These are phyloP conservation scores for Amanita rubescens DNA, from an alignment of 768 basidiomycete genomes.

Conservation along the genomic window DNA sequence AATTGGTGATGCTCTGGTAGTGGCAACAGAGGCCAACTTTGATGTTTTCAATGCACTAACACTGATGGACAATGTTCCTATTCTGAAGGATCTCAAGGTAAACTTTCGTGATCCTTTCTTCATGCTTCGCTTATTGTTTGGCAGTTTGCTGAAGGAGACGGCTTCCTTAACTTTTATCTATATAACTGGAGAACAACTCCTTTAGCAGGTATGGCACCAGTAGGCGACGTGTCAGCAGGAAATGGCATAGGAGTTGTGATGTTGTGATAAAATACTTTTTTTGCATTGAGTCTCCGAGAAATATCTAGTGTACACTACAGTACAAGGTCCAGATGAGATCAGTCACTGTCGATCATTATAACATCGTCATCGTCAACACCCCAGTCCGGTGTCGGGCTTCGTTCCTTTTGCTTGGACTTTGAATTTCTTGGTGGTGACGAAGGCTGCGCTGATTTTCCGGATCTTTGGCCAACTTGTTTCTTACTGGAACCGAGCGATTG, in stretches of 20 bases:
- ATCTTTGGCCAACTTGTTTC: conserved; percentile 34
- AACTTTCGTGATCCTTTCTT: conserved; percentile 11
- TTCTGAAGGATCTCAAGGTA: conserved; percentile 82
- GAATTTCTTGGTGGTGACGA: conserved; percentile 32
- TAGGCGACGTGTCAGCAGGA: conserved; percentile 52
- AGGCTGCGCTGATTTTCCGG: conserved; percentile 48
- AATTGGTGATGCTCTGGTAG: conserved; percentile 70
- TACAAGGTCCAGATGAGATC: conserved; percentile 10
- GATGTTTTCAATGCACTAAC: conserved; percentile 97
- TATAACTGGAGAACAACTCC: conserved; percentile 92
- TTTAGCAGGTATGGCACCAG: conserved; percentile 60
- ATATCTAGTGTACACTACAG: conserved; percentile 6
- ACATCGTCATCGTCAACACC: conserved; percentile 81
- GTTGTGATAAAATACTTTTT: conserved; percentile 42
- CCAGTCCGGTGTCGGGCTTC: conserved; percentile 74
- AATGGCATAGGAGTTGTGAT: conserved; percentile 90
- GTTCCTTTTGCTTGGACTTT: conserved; percentile 33
- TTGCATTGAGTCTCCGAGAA: conserved; percentile 3
- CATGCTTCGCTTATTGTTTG: conserved; percentile 5
- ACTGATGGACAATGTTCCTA: conserved; percentile 84
- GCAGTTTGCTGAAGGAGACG: conserved; percentile 91
- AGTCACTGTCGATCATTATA: conserved; percentile 83
- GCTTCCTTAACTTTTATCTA: conserved; percentile 84
- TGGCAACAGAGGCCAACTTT: conserved; percentile 81
- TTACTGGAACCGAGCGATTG: conserved; percentile 41